These are phyloP conservation scores for Tulasnella sp. DNA, from an alignment of 768 basidiomycete species.

Conservation along the genomic window DNA sequence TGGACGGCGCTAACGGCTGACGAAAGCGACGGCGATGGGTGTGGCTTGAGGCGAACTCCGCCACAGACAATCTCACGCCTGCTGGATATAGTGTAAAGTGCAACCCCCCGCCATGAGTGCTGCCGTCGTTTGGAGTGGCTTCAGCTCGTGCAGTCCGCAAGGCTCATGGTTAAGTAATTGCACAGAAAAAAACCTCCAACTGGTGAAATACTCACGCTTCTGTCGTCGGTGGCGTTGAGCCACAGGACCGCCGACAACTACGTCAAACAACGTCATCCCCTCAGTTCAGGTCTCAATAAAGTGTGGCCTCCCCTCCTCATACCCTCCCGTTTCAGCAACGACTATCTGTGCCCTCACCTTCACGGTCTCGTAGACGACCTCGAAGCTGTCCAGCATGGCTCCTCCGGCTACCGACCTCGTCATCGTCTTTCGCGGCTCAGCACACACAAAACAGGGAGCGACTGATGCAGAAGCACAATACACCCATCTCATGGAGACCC, in stretches of 20 bases:
- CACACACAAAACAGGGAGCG: conserved; percentile 57
- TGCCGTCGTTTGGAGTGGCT: too few relatives aligned
- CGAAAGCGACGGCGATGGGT: too few relatives aligned
- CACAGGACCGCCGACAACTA: neutral
- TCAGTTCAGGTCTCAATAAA: neutral
- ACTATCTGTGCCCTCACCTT: neutral
- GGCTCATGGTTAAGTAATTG: too few relatives aligned
- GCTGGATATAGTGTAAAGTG: too few relatives aligned
- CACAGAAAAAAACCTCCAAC: too few relatives aligned
- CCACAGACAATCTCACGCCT: too few relatives aligned
- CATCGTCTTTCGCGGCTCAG: conserved; percentile 59
- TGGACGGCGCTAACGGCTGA: too few relatives aligned
- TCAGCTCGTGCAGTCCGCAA: too few relatives aligned
- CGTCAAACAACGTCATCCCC: conserved; percentile 3
- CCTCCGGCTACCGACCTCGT: conserved; percentile 67
- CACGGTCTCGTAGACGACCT: neutral
- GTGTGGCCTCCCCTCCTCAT: neutral
- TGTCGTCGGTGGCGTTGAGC: neutral
- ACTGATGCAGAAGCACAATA: conserved; percentile 68
- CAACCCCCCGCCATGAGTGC: too few relatives aligned
- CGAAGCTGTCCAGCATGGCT: conserved; percentile 34
- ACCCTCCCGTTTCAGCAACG: neutral
- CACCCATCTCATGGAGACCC: conserved; percentile 53
- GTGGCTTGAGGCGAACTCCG: too few relatives aligned
- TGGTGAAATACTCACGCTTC: neutral